A percentile compares a stretch with the other conserved stretches of the same genome.
phyloP scores from a whole-genome alignment of 2,329 filamentous ascomycete species.

The Verticillium nubilum region DNA sequence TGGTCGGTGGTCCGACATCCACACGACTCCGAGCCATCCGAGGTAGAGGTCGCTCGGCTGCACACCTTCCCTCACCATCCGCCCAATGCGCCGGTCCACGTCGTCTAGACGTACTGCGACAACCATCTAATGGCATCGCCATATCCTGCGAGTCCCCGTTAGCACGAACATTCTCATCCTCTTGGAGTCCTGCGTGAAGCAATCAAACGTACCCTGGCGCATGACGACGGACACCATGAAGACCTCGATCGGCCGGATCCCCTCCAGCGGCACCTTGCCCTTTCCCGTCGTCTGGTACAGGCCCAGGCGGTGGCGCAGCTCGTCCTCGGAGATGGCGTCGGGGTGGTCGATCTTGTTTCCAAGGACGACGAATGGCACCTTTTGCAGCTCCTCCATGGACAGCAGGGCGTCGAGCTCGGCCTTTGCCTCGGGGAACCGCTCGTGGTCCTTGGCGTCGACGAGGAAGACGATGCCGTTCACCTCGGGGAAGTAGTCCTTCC shows the following conservation, averaged over 20 bases:
- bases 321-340: constrained; percentile 90
- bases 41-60: not conserved
- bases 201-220: constrained; percentile 66
- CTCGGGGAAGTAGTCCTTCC: constrained; percentile 97
- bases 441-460: constrained; percentile 94
- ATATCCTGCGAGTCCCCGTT: constrained; percentile 51
- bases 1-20: constrained; percentile 4
- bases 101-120: constrained; percentile 77
- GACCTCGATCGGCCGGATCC: constrained; percentile 90
- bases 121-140: constrained; percentile 89
- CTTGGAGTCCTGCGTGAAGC: no score
- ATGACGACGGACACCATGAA: constrained; percentile 99
- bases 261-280: constrained; percentile 88
- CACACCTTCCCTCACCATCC: constrained; percentile 5
- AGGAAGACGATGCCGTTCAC: constrained; percentile 96
- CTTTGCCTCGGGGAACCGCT: constrained; percentile 91
- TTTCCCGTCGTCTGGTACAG: constrained; percentile 96
- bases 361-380: constrained; percentile 92
- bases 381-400: constrained; percentile 92
- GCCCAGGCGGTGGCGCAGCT: constrained; percentile 85
- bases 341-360: constrained; percentile 99
- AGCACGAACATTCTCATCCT: no score
- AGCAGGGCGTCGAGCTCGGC: constrained; percentile 93
- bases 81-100: constrained; percentile 1
- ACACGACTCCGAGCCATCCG: constrained; percentile 2